Base-by-base conservation (phyloP, 768 basidiomycete species). In the Sarcodon aspratus region DNA sequence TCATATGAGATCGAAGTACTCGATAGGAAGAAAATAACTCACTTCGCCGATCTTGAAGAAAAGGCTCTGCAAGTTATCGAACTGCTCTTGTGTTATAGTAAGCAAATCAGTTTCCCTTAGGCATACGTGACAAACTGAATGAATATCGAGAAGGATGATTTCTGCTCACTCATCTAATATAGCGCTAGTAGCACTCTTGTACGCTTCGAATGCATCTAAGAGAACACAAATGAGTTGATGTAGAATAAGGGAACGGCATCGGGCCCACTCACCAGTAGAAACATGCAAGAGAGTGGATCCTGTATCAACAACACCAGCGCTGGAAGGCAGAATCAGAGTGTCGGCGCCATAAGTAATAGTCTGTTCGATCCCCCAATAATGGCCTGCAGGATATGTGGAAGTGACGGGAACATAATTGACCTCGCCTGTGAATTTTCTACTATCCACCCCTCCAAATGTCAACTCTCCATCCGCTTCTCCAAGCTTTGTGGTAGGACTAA, bases 221-320 rank as follows among this genome's bases (percentile, higher is more conserved):
- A 43, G 13, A 9, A 52, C 45, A 35, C 48, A 34, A 6, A 37
- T 45, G 13, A 54, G 48, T 15, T 48, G 35, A n/a, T 33, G 21
- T 21, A 33, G 21, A 32, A 9, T 13, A 34, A 7, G 32, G 27
- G 8, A 8, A 6, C 17, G 45, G 37, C 37, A 43, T 11, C 56
- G 34, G 35, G 58, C 56, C 50, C 21, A 27, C 5, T 27, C 21
- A 27, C 21, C 21, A 1, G 75, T 75, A 9, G 79, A 77, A 48
- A 81, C 59, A 46, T 80, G 64, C 4, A 79, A 56, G 35, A 79
- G 63, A 13, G 79, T 76, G 33, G 78, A 76, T 42, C 75, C 72
- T 32, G 71, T 73, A 56, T 76, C 76, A 36, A 77, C 70, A 52
- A 76, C 75, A 11, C 76, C 76, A 3, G 73, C 58, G 38, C 68